Evolutionary conservation across 345 rosid species (phyloP), one percentile per base, ranked within the genome.

Genomic region (Camelina sativa): DNA sequence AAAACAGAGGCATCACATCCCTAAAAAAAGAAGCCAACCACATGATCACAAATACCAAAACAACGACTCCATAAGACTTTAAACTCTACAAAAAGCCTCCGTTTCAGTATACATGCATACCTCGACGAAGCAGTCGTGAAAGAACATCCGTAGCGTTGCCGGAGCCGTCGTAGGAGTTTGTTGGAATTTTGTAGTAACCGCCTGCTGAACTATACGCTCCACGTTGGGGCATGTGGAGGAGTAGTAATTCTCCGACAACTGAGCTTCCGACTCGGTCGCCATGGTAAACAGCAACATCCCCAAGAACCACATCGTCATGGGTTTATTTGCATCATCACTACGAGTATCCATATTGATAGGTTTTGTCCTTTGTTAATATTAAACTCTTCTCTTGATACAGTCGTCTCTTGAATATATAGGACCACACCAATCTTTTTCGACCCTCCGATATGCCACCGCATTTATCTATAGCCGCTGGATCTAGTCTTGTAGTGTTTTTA

Each of bases 1-100:
- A 95, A 23, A 10, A 89, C 61, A 1, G 99, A 92, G 0, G 85
- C 97, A 67, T 95, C 99, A 65, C 97, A 95, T 20, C 97, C 99
- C 99, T 95, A 1, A 7, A 68, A 19, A 34, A 17, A 34, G 12
- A 44, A n/a, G n/a, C n/a, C 61, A 53, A 69, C 40, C 37, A 47
- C 54, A n/a, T n/a, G 60, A 7, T 44, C 28, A 54, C 22, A 19
- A 40, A 56, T 15, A 75, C 51, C 8, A 25, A 16, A 20, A 20
- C 22, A 15, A 32, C 8, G 3, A 62, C 17, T 30, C 7, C 25
- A 46, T 13, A 20, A 12, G 30, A 44, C 57, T 5, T 7, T 12
- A 62, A 44, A 25, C 25, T 40, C 25, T 32, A 47, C 34, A 34
- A 17, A 17, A 16, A 44, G 57, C 8, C 5, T 62, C 17, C 13